A percentile compares a stretch with the other conserved stretches of the same genome.
These are phyloP conservation scores for Blumeria graminis DNA, from an alignment of 2,329 filamentous ascomycete species.

Conservation along the genomic window DNA sequence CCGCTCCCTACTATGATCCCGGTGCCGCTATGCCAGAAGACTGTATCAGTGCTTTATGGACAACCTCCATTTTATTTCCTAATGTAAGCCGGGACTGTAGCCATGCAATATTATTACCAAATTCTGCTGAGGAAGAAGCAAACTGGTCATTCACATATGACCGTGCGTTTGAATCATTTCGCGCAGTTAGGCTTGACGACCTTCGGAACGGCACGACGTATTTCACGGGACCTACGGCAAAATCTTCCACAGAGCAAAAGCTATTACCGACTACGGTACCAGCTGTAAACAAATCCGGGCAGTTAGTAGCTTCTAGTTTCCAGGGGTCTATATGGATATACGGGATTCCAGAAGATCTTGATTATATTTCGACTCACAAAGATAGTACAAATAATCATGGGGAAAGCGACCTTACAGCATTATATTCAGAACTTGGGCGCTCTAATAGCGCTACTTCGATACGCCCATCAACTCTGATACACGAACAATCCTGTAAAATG, in stretches of 20 bases:
- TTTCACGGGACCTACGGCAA: conserved; percentile 45
- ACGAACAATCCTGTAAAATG: conserved; percentile 17
- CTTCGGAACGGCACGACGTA: conserved; percentile 54
- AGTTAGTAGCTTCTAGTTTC: conserved; percentile 52
- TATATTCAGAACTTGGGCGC: conserved; percentile 8
- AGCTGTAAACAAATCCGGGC: conserved; percentile 41
- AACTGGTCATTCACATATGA: conserved; percentile 62
- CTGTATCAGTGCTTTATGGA: conserved; percentile 55
- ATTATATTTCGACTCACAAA: conserved; percentile 27
- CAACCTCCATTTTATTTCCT: conserved; percentile 63
- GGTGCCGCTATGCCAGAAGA: conserved; percentile 40
- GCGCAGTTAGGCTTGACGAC: conserved; percentile 52
- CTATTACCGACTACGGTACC: conserved; percentile 45
- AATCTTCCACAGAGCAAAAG: conserved; percentile 26
- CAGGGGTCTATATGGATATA: conserved; percentile 56
- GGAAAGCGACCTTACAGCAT: conserved; percentile 12
- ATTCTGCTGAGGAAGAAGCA: conserved; percentile 30
- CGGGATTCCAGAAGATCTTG: conserved; percentile 49
- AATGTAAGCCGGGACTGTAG: conserved; percentile 60
- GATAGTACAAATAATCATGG: conserved; percentile 13
- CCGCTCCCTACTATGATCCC: conserved; percentile 56
- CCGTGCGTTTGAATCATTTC: conserved; percentile 50
- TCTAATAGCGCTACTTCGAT: conserved; percentile 14
- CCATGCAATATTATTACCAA: conserved; percentile 41
- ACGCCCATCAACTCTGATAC: conserved; percentile 7